Evolutionary conservation across 768 basidiomycete genomes (phyloP), one percentile per base, ranked within the genome.

Genomic region (Hericium coralloides): DNA sequence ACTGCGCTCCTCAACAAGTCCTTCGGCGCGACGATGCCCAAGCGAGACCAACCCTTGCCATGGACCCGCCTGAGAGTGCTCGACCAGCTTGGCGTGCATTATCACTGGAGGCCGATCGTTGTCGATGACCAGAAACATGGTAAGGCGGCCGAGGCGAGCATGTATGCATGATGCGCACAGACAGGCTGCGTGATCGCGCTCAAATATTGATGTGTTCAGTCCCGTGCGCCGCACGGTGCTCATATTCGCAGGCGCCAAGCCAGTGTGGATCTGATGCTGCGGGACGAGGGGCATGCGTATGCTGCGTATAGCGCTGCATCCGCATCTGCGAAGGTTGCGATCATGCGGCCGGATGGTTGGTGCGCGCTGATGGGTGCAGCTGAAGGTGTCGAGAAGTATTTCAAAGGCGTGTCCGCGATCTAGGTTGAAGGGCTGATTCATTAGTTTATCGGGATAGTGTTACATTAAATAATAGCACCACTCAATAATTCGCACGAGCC

Each of bases 21-120:
- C 39, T 9, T 39, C 20, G n/a, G 52, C 2, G 51, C 31, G n/a
- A 20, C 38, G 51, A 49, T 26, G 7, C 6, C 36, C 43, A 58
- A 54, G 22, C 10, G 8, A 12, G 37, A 22, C 25, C 22, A 17
- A 18, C n/a, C n/a, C n/a, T 10, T 18, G 17, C 14, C 55, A 2
- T 52, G 56, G 49, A 18, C 7, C 22, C 38, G 45, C 39, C 17
- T n/a, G 4, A n/a, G 15, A n/a, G 9, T 10, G 22, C 15, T 59
- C 2, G 12, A 17, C 18, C 43, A 53, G 58, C 59, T 56, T 20
- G 62, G 58, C 49, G 50, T 62, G 9, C 61, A 64, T 52, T 64
- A 59, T 50, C 43, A 62, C 22, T 55, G 50, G 45, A 62, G 61
- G 47, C 17, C 31, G 37, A 62, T 64, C 52, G 56, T 62, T 10